Base-by-base conservation (phyloP, 164 flowering plant species). In the Kingdonia uniflora region DNA sequence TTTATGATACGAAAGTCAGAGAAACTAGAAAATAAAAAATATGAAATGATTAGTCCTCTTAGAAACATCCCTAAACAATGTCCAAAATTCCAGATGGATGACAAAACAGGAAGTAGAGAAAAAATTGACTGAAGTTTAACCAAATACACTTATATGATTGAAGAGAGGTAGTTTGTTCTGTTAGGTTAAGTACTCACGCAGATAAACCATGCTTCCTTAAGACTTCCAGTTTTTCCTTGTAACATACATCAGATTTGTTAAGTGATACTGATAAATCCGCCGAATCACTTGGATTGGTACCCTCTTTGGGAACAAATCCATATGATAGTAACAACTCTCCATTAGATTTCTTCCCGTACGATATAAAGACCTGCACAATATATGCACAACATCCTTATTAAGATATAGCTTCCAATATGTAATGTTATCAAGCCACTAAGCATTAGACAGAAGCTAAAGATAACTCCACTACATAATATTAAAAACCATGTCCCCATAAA, bases 271-370 rank as follows among this genome's bases (percentile, higher is more conserved):
- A 50, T 58, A 91, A 58, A 71, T 91, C 95, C 49, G 74, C 98
- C n/a, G 90, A 81, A 68, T 87, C 98, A 60, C 69, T 73, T 19
- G 96, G 94, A 56, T 91, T 87, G 56, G 92, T 74, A 47, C 98
- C 96, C 55, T 87, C 92, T 62, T 61, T 80, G 19, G 96, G 95
- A 67, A 91, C 96, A 76, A 91, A 91, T 54, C 96, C 98, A 74
- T 91, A 91, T 11, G 98, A 91, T 20, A 91, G 85, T 70, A 91
- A 63, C 14, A 91, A 74, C 72, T 91, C 98, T 51, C 98, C 96
- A 68, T 87, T 91, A 39, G 98, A 91, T 71, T 91, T 91, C 67
- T 65, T 85, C n/a, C 98, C 98, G 64, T 91, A 91, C 14, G 98
- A 91, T 65, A 91, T 87, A 55, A 91, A 91, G 43, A 91, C 96